Evolutionary conservation across 225 moss, liverwort and hornwort species (phyloP).

Genomic region (Polytrichum commune): DNA sequence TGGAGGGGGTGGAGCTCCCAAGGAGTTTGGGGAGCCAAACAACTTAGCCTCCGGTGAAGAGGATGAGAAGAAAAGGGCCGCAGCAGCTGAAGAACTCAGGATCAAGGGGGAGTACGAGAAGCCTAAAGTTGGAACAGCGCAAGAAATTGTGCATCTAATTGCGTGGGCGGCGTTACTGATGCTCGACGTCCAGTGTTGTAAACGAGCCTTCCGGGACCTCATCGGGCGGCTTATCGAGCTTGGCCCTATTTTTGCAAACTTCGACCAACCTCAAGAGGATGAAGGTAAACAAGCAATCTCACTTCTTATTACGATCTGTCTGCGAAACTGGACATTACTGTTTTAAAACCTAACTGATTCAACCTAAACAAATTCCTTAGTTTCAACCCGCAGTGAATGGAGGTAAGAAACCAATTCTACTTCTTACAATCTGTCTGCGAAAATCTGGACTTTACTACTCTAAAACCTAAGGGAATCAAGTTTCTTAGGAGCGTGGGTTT

Average conservation of each 20-base stretch:
- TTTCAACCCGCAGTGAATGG: no score
- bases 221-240: constrained; percentile 32
- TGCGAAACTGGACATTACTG: no score
- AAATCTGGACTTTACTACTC: no score
- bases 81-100: not conserved
- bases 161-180: constrained; percentile 29
- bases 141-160: constrained; percentile 35
- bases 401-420: no score
- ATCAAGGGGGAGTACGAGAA: not conserved
- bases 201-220: constrained; percentile 43
- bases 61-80: not conserved
- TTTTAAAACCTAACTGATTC: not conserved
- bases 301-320: not conserved
- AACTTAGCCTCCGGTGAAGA: not conserved
- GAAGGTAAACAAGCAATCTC: not conserved
- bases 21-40: not conserved
- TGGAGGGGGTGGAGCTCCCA: not conserved
- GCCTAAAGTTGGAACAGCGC: constrained; percentile 17
- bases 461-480: no score
- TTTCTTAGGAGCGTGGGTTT: no score
- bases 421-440: no score
- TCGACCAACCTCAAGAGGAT: constrained; percentile 2
- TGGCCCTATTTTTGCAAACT: constrained; percentile 42
- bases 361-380: not conserved
- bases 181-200: constrained; percentile 21